Percentiles rank a stretch among this genome's conserved stretches.
These are phyloP conservation scores for Incumbomyces lentus DNA, from an alignment of 2,329 filamentous ascomycete genomes.

Conservation along the genomic window DNA sequence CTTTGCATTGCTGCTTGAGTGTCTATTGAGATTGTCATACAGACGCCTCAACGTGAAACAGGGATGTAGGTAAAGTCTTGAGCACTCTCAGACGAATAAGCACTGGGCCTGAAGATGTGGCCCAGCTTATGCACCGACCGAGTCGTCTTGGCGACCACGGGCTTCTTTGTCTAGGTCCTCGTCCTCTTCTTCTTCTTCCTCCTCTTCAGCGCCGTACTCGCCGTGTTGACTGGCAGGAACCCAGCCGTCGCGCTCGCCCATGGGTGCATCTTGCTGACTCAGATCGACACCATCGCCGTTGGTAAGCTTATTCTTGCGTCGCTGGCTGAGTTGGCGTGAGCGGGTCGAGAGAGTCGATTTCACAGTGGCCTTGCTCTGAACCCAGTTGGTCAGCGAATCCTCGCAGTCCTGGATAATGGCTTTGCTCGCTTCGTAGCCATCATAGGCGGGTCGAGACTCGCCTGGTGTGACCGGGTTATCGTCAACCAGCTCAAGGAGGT, in stretches of 20 bases:
- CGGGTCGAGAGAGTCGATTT: constrained; percentile 78
- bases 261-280: constrained; percentile 66
- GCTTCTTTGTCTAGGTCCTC: too few species aligned
- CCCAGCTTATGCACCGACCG: too few species aligned
- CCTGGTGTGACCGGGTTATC: constrained; percentile 95
- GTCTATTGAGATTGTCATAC: too few species aligned
- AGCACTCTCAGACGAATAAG: too few species aligned
- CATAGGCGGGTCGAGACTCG: constrained; percentile 89
- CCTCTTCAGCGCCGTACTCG: constrained; percentile 33
- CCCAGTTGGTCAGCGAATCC: constrained; percentile 95
- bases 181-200: constrained; percentile 31
- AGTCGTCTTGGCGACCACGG: too few species aligned
- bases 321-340: constrained; percentile 76
- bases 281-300: constrained; percentile 58
- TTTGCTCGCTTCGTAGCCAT: constrained; percentile 97
- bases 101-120: too few species aligned
- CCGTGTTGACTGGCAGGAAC: constrained; percentile 57
- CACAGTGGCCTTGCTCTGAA: constrained; percentile 78
- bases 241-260: constrained; percentile 72
- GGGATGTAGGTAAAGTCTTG: too few species aligned
- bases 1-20: too few species aligned
- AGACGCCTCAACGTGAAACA: too few species aligned
- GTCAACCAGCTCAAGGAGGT: constrained; percentile 91
- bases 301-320: constrained; percentile 63
- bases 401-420: constrained; percentile 99